A percentile compares a stretch with the other conserved stretches of the same genome.
Evolutionary conservation across 768 basidiomycete genomes (phyloP).

Genomic region (Infundibulicybe gibba): DNA sequence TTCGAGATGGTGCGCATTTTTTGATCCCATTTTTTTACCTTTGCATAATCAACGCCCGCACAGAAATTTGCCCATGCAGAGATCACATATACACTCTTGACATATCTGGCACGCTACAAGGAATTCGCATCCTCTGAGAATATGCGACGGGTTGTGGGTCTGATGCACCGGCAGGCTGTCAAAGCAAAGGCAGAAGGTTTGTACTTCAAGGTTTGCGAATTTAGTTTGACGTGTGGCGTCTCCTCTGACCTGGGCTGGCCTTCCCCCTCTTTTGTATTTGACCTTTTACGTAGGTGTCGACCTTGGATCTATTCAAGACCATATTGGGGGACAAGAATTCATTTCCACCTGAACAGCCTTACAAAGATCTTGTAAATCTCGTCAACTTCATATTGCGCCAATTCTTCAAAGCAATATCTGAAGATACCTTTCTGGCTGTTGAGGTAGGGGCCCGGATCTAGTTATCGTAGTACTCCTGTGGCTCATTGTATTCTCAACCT

Average conservation of each 20-base stretch:
- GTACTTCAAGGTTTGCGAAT: slow-evolving; percentile 80
- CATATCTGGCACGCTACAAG: slow-evolving; percentile 80
- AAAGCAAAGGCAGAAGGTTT: slow-evolving; percentile 90
- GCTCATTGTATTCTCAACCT: neutral
- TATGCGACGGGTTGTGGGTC: slow-evolving; percentile 85
- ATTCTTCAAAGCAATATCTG: slow-evolving; percentile 90
- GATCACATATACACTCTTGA: slow-evolving; percentile 78
- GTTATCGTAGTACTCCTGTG: slow-evolving; percentile 1
- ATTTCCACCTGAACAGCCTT: slow-evolving; percentile 72
- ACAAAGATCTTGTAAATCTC: slow-evolving; percentile 79
- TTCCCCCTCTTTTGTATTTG: slow-evolving; percentile 6
- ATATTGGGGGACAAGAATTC: slow-evolving; percentile 80
- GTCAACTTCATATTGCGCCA: slow-evolving; percentile 85
- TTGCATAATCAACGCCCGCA: neutral
- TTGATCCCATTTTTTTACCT: slow-evolving; percentile 6
- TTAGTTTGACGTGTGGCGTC: slow-evolving; percentile 12
- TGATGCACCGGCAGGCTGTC: slow-evolving; percentile 90
- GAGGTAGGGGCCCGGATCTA: slow-evolving; percentile 54
- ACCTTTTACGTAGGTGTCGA: slow-evolving; percentile 66
- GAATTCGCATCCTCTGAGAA: slow-evolving; percentile 77
- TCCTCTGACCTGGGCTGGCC: slow-evolving; percentile 10
- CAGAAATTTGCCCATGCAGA: slow-evolving; percentile 91
- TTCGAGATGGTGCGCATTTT: slow-evolving; percentile 73
- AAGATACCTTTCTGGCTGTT: slow-evolving; percentile 83
- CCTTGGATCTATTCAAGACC: slow-evolving; percentile 81